Evolutionary conservation across 2,329 filamentous ascomycete species (phyloP), one percentile per base, ranked within the genome.

Genomic region (Venturia effusa): DNA sequence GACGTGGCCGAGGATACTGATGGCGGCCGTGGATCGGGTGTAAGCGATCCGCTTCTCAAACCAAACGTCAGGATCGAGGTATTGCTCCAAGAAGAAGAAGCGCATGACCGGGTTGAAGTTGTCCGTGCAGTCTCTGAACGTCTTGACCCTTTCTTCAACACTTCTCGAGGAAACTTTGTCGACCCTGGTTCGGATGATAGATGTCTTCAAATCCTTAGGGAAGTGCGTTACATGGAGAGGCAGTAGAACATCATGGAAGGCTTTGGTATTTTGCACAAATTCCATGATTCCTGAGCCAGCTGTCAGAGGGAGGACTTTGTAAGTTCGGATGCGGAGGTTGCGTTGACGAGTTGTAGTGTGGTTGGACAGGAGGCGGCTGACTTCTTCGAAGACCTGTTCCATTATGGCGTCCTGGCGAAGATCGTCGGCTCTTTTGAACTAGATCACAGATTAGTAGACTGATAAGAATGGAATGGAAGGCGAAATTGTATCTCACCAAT

Each of bases 381-480:
- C 94, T 75, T 96, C 92, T 65, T 92, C 90, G 73, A 99, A 99
- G 1, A 99, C 94, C 76, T 99, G 94, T 75, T 99, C 95, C 95
- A 99, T 99, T 79, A 87, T 99, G 55, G 93, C 91, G 71, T 99
- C 94, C 77, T 99, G 94, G 10, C 95, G 89, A 15, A 99, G 83
- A 72, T 99, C 93, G 73, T 99, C 94, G 71, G 94, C 92, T 67
- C 92, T 92, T 80, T 99, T 99, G 72, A 96, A 87, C 80, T 86
- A 67, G 11, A 30, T 19, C 65, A 61, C 61, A 61, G 27, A 43
- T 64, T 64, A 64, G 63, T 24, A 11, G 34, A n/a, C 17, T 34
- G 48, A 7, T 54, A 43, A 32, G 64, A 68, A 60, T 67, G 66
- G 41, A 15, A 61, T 22, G 24, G n/a, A 37, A 34, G 39, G n/a